A percentile compares a stretch with the other conserved stretches of the same genome.
Conservation (phyloP, 2,329 filamentous ascomycete species). For the Mycosphaerella arachidis region DNA sequence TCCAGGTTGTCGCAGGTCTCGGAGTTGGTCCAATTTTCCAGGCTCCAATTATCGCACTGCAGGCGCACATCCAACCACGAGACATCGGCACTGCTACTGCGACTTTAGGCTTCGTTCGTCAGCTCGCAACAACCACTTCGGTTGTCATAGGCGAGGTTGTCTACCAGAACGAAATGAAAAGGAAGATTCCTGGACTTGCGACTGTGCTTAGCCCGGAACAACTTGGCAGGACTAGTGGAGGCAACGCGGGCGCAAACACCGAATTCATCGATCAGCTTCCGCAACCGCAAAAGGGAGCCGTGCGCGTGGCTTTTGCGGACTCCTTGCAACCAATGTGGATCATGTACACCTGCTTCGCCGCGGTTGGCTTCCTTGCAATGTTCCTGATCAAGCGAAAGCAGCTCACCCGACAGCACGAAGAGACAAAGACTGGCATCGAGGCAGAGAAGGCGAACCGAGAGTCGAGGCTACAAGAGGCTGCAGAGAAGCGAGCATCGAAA, state of each 20-base stretch:
- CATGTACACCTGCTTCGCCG: constrained; percentile 42
- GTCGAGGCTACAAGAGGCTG: constrained; percentile 32
- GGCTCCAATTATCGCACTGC: constrained; percentile 62
- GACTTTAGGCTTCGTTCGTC: constrained; percentile 63
- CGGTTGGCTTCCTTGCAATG: constrained; percentile 36
- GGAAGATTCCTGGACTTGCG: constrained; percentile 47
- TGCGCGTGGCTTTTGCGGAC: constrained; percentile 41
- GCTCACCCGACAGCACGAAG: constrained; percentile 41
- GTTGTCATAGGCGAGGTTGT: constrained; percentile 73
- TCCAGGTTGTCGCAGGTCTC: constrained; percentile 59
- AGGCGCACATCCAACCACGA: constrained; percentile 56
- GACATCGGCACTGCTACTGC: constrained; percentile 67
- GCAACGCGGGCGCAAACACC: constrained; percentile 58
- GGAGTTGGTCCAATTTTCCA: constrained; percentile 67
- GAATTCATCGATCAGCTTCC: constrained; percentile 52
- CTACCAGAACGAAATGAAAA: constrained; percentile 70
- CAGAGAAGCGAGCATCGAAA: constrained; percentile 20
- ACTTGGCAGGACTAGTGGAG: constrained; percentile 53
- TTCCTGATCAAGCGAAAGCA: constrained; percentile 41
- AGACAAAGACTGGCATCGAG: constrained; percentile 48
- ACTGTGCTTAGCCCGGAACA: constrained; percentile 49
- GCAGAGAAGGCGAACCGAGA: constrained; percentile 38
- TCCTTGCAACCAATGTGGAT: constrained; percentile 48
- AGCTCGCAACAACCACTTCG: constrained; percentile 62
- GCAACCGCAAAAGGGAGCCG: constrained; percentile 40